Evolutionary conservation across 2,329 filamentous ascomycete genomes (phyloP), one percentile per base, ranked within the genome.

Genomic region (Parascedosporium putredinis): DNA sequence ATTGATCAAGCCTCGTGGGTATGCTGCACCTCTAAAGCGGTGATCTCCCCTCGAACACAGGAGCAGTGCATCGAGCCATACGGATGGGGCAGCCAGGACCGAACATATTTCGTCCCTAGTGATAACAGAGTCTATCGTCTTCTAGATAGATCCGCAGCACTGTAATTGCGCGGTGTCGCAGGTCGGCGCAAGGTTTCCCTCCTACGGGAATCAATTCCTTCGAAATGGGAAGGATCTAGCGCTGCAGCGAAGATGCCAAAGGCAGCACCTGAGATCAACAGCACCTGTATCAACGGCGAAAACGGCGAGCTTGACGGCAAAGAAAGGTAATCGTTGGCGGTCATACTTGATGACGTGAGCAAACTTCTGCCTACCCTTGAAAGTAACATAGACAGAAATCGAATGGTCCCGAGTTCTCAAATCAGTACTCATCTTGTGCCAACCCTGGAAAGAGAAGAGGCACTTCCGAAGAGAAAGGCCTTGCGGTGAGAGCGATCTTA

Each of bases 101-200:
- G 88, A 33, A 83, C 82, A 31, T 95, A 97, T 62, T 95, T 85
- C 60, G 83, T 97, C 3, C 76, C 98, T 3, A 91, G 97, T 58
- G 93, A 98, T 63, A 94, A 96, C 59, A 80, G 93, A 54, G 73
- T 98, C 38, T 98, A 98, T 64, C 86, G 90, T 50, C 75, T 85
- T 53, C 88, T 86, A n/a, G 87, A 95, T 52, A 76, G 84, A 23
- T 79, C 81, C 1, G 72, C 78, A 2, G n/a, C n/a, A n/a, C n/a
- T n/a, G n/a, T n/a, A n/a, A n/a, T n/a, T n/a, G n/a, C n/a, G n/a
- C n/a, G n/a, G n/a, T n/a, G n/a, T n/a, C n/a, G n/a, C n/a, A n/a
- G n/a, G n/a, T n/a, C n/a, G n/a, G n/a, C n/a, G n/a, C n/a, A n/a
- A n/a, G n/a, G n/a, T n/a, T n/a, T n/a, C n/a, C n/a, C n/a, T n/a